Conservation (phyloP, 2,329 filamentous ascomycete species). For the Tolypocladium tundrense region DNA sequence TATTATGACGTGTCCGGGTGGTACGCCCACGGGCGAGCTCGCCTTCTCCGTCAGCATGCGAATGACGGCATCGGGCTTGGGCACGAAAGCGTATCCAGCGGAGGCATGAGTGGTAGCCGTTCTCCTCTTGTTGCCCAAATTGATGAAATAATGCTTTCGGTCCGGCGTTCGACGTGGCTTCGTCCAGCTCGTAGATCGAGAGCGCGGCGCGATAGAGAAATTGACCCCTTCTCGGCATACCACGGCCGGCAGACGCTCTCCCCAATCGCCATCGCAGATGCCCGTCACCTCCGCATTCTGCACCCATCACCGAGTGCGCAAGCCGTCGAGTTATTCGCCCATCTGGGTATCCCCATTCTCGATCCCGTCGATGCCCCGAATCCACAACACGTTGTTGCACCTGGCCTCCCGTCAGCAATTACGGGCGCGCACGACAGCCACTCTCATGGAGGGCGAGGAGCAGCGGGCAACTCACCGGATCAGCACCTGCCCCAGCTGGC, state of each 20-base stretch:
- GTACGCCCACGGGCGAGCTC: background rate
- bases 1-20: background rate
- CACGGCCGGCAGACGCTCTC: background rate
- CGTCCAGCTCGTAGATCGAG: background rate
- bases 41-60: background rate
- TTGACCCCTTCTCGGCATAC: background rate
- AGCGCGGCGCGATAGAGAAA: background rate
- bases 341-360: constrained; percentile 47
- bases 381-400: constrained; percentile 98
- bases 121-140: background rate
- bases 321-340: constrained; percentile 33
- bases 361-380: constrained; percentile 48
- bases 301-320: background rate
- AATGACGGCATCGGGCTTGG: background rate
- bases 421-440: background rate
- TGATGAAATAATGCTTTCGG: background rate
- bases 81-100: background rate
- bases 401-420: constrained; percentile 28
- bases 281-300: background rate
- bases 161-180: background rate
- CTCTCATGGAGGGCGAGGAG: background rate
- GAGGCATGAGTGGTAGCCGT: background rate
- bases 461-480: constrained; percentile 54
- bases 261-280: background rate
- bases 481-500: constrained; percentile 78